Conservation (phyloP, 371 early-diverging fungal species). For the Mortierella sp. region DNA sequence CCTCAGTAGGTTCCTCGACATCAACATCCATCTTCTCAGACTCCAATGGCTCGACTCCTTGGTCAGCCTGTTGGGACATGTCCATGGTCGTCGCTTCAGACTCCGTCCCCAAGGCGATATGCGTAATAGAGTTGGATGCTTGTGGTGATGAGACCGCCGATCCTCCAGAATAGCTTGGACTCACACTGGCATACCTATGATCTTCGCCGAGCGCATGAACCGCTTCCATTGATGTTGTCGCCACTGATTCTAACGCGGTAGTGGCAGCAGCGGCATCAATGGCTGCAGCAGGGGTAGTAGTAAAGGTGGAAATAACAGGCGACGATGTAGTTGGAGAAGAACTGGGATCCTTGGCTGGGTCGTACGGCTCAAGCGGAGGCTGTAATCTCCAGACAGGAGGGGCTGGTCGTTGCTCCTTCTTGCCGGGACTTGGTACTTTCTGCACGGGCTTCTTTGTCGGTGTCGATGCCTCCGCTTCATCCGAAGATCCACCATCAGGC, state of each 20-base stretch:
- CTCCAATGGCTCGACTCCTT: neutral
- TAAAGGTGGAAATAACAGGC: neutral
- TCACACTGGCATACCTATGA: neutral
- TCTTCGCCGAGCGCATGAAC: neutral
- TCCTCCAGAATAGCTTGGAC: neutral
- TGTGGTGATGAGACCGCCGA: neutral
- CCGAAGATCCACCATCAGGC: conserved; percentile 15
- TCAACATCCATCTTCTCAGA: neutral
- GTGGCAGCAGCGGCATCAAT: neutral
- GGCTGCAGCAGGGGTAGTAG: neutral
- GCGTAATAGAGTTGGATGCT: neutral
- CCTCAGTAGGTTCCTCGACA: neutral
- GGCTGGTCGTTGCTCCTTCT: conserved; percentile 7
- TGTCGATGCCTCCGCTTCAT: conserved; percentile 17
- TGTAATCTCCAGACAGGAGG: conserved; percentile 11
- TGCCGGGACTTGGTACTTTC: neutral
- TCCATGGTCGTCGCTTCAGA: neutral
- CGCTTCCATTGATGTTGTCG: neutral
- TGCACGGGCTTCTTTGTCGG: conserved; percentile 18
- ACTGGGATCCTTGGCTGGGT: conserved; percentile 5
- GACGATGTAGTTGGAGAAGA: neutral
- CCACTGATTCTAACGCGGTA: neutral
- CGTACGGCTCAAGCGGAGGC: conserved; percentile 18
- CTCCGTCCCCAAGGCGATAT: neutral
- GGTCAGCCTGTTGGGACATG: neutral